phyloP scores from a whole-genome alignment of 805 yeast genomes.

The Sugiyamaella chiloensis region DNA sequence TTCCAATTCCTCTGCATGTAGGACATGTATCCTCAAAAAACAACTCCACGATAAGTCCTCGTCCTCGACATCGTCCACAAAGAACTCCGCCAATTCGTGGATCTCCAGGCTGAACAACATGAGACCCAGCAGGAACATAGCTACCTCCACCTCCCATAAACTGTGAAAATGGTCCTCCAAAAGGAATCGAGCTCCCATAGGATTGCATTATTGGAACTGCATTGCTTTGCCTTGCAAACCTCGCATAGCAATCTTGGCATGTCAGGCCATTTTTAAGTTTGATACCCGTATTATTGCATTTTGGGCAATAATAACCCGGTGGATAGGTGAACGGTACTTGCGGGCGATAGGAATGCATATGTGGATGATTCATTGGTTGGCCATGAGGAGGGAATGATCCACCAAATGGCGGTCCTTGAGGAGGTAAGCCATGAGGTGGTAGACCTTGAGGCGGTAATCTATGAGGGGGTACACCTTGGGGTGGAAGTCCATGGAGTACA shows the following conservation, averaged over 20 bases:
- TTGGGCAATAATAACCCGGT: constrained; percentile 53
- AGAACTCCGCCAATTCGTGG: constrained; percentile 69
- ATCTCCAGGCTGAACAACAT: constrained; percentile 69
- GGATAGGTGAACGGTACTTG: constrained; percentile 68
- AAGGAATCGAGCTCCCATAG: constrained; percentile 14
- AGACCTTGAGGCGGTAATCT: background rate
- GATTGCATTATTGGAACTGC: constrained; percentile 21
- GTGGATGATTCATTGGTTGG: no score
- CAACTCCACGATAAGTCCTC: constrained; percentile 53
- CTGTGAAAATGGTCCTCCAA: constrained; percentile 21
- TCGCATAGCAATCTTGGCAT: constrained; percentile 69
- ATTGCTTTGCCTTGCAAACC: constrained; percentile 48
- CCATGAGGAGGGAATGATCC: no score
- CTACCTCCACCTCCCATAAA: constrained; percentile 13
- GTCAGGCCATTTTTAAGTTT: constrained; percentile 55
- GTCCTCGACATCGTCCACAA: constrained; percentile 71
- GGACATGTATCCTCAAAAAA: constrained; percentile 62
- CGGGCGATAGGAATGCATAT: background rate
- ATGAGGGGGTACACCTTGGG: background rate
- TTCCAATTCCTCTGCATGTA: constrained; percentile 65
- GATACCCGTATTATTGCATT: constrained; percentile 73
- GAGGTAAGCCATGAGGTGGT: background rate
- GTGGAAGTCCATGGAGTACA: background rate
- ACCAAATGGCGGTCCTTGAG: constrained; percentile 4
- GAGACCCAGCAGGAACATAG: constrained; percentile 35